Percentiles rank a stretch among this genome's conserved stretches.
phyloP scores from a whole-genome alignment of 108 stramenopile species.

The Cyclotella cryptica region DNA sequence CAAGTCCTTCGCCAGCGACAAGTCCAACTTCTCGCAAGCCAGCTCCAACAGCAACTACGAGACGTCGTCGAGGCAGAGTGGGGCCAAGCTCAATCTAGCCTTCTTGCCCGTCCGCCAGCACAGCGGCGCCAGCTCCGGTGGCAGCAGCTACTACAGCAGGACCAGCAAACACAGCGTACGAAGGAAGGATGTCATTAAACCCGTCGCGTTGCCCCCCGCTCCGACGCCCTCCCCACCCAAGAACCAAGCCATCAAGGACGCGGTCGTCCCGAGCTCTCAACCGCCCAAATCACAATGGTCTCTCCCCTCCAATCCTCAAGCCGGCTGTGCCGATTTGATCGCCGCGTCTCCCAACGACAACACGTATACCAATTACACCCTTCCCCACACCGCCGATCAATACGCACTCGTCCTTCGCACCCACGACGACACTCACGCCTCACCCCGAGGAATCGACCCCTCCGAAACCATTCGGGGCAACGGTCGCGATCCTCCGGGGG shows the following conservation, averaged over 20 bases:
- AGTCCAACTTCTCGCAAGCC: background rate
- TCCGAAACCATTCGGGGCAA: background rate
- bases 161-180: background rate
- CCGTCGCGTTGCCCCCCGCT: constrained; percentile 4
- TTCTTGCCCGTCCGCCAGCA: background rate
- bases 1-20: background rate
- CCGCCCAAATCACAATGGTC: background rate
- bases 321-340: constrained; percentile 1
- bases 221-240: background rate
- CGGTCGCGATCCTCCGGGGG: constrained; percentile 23
- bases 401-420: background rate
- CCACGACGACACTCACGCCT: background rate
- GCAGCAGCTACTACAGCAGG: background rate
- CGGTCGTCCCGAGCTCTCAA: background rate
- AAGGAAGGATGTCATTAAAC: constrained; percentile 28
- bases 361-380: background rate
- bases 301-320: constrained; percentile 8
- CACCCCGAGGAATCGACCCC: constrained; percentile 17
- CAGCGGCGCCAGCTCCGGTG: background rate
- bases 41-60: background rate
- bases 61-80: background rate
- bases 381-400: background rate
- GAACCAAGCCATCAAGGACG: background rate
- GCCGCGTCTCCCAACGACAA: background rate
- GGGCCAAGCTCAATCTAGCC: background rate